Evolutionary conservation across 306 rosid species (phyloP), one percentile per base, ranked within the genome.

Genomic region (Aeschynomene evenia): DNA sequence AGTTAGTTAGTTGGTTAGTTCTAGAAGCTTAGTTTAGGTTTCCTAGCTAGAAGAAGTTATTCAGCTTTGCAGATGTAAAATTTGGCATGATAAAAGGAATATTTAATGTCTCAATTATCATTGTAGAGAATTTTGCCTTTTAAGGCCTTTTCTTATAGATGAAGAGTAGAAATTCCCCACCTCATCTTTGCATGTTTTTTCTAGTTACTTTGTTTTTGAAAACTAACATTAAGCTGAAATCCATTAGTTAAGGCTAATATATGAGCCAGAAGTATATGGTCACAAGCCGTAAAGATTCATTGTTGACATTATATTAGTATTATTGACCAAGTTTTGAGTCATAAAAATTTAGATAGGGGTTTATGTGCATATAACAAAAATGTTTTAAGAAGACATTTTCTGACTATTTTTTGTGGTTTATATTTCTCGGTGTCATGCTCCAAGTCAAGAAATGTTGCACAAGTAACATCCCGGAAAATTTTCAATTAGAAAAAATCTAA

Each of bases 111-210:
- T 15, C 66, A 59, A 77, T 77, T 70, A 46, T 64, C 39, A 34
- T 51, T 83, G 79, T 77, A 84, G 79, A 76, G 67, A 77, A 21
- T 61, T 80, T 81, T 80, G 63, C 61, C 73, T 28, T n/a, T 20
- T 13, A 59, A 31, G 69, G 70, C 40, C 16, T 59, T 73, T n/a
- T n/a, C n/a, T n/a, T 18, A 77, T 62, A 64, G 14, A 77, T 63
- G 15, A 55, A 65, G 52, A 48, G 52, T 64, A 54, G 72, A 42
- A 73, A 54, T 53, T 40, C 63, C 57, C 57, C 16, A 23, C 22
- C 42, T 59, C 9, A 20, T 31, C 50, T 58, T 60, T 46, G 13
- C 51, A 48, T 20, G 15, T 29, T 15, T 59, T 73, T 58, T 58
- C 39, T n/a, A 1, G 28, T 31, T 21, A 39, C 58, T 52, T 46